Evolutionary conservation across 2,329 filamentous ascomycete species (phyloP).

Genomic region (Bipolaris oryzae): DNA sequence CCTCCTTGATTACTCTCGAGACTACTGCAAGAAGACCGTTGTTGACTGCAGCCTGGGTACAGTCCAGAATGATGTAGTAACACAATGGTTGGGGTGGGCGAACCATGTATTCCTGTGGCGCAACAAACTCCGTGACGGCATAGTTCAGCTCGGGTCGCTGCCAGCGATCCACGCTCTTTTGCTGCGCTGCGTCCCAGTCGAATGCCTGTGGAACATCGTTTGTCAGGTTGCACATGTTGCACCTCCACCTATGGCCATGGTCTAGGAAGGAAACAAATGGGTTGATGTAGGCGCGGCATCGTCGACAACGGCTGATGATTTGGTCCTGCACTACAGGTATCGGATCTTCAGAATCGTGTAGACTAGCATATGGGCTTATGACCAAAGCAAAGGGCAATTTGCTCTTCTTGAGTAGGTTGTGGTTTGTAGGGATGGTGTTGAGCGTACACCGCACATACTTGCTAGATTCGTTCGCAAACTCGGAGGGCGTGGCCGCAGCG

Average conservation of each 20-base stretch:
- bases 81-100: constrained; percentile 82
- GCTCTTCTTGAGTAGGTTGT: constrained; percentile 94
- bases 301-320: constrained; percentile 93
- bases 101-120: constrained; percentile 99
- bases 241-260: constrained; percentile 96
- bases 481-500: constrained; percentile 91
- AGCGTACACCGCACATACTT: constrained; percentile 96
- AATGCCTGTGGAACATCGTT: constrained; percentile 99
- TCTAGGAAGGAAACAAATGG: constrained; percentile 94
- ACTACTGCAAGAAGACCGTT: constrained; percentile 84
- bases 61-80: constrained; percentile 38
- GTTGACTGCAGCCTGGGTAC: constrained; percentile 71
- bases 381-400: constrained; percentile 91
- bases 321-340: constrained; percentile 95
- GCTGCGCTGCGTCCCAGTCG: constrained; percentile 92
- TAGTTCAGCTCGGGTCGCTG: constrained; percentile 92
- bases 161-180: constrained; percentile 92
- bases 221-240: constrained; percentile 99
- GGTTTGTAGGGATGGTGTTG: constrained; percentile 90
- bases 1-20: constrained; percentile 92
- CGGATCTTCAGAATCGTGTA: constrained; percentile 90
- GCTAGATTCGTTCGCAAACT: constrained; percentile 85
- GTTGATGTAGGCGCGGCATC: constrained; percentile 94
- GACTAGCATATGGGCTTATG: constrained; percentile 91
- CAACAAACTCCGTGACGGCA: constrained; percentile 95